Conservation (phyloP, 108 stramenopile species). For the Aurantiochytrium sp. region DNA sequence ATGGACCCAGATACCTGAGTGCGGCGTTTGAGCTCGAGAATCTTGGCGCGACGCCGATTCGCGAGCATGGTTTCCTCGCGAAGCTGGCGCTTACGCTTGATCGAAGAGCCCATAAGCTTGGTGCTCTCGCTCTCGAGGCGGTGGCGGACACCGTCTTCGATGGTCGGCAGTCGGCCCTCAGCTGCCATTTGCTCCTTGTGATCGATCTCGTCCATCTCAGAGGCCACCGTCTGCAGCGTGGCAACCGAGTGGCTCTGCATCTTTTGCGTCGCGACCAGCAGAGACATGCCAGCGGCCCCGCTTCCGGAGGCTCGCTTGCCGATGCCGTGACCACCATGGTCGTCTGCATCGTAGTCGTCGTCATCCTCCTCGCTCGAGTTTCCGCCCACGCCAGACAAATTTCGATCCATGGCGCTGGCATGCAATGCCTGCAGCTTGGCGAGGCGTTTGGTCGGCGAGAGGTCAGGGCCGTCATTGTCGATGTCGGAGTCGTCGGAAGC, state of each 20-base stretch:
- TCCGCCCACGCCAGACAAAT: no score
- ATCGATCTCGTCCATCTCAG: background rate
- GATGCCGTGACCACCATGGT: background rate
- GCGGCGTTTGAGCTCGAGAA: constrained; percentile 14
- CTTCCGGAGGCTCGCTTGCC: background rate
- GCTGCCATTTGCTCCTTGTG: background rate
- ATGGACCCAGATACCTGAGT: background rate
- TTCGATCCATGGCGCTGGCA: no score
- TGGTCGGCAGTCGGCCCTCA: background rate
- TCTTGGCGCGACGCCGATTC: background rate
- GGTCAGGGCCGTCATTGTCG: no score
- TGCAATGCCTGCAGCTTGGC: no score
- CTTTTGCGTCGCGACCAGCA: background rate
- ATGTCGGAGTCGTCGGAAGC: background rate
- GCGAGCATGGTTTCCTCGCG: background rate
- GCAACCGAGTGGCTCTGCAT: background rate
- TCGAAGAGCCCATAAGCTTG: background rate
- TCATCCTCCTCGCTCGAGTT: no score
- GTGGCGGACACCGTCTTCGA: background rate
- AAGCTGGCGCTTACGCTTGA: background rate
- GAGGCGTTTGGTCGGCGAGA: no score
- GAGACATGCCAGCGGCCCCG: background rate
- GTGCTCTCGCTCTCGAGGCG: background rate
- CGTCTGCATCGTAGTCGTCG: background rate
- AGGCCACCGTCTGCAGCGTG: background rate